These are phyloP conservation scores for Chlamydomonas urium DNA, from an alignment of 139 green algal genomes.

Conservation along the genomic window DNA sequence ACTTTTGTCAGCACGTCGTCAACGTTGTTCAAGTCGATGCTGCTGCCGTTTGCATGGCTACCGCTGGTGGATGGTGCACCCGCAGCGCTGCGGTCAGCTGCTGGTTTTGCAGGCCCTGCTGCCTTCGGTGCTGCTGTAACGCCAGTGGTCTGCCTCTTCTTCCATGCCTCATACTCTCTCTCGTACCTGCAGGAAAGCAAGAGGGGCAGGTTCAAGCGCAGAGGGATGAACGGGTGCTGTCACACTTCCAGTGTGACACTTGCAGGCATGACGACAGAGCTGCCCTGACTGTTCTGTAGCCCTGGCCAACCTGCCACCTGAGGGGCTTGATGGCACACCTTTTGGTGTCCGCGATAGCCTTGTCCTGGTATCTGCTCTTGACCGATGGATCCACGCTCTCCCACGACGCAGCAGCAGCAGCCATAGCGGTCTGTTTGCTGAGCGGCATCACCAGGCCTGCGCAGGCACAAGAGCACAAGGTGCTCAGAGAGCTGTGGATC, in stretches of 20 bases:
- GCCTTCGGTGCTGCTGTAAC: too few species aligned
- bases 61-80: too few species aligned
- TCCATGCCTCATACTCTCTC: constrained; percentile 2
- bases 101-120: too few species aligned
- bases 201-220: background rate
- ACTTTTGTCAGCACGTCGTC: constrained; percentile 5
- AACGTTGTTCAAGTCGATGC: too few species aligned
- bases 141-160: background rate
- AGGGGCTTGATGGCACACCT: background rate
- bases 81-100: too few species aligned
- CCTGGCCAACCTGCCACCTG: background rate
- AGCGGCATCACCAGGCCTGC: background rate
- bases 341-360: background rate
- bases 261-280: too few species aligned
- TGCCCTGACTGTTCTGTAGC: background rate
- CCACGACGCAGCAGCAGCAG: background rate
- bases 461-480: background rate
- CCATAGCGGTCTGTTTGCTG: background rate
- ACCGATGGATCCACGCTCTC: background rate
- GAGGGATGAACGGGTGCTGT: too few species aligned
- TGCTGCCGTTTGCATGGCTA: too few species aligned
- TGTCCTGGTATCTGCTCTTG: constrained; percentile 2
- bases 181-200: background rate
- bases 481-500: background rate
- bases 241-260: too few species aligned